phyloP scores from a whole-genome alignment of 805 yeast genomes.

The Torulaspora delbrueckii region DNA sequence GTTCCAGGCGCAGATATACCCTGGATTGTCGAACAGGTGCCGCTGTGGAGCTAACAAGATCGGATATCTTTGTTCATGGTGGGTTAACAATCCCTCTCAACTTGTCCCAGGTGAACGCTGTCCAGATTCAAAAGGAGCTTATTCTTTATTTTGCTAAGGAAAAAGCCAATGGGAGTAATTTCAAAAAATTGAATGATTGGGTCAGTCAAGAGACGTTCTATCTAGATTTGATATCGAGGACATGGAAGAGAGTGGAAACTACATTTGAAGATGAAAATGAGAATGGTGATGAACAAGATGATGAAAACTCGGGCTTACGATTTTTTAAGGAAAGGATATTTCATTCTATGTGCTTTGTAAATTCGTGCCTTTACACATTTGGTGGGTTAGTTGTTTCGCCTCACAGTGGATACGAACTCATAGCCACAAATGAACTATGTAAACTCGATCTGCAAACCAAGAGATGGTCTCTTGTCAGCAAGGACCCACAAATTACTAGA shows the following conservation, averaged over 20 bases:
- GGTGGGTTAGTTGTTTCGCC: conserved; percentile 57
- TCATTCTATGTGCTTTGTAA: conserved; percentile 52
- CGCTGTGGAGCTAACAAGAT: conserved; percentile 51
- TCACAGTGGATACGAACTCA: conserved; percentile 35
- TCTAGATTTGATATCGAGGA: conserved; percentile 52
- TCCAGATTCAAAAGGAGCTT: conserved; percentile 40
- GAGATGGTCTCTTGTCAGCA: conserved; percentile 51
- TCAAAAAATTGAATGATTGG: conserved; percentile 36
- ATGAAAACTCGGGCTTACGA: not conserved
- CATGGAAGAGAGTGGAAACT: conserved; percentile 46
- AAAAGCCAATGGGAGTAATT: conserved; percentile 20
- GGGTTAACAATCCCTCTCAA: conserved; percentile 59
- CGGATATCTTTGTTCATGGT: conserved; percentile 61
- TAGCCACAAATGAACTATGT: conserved; percentile 65
- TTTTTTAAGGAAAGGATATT: conserved; percentile 42
- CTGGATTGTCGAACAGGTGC: conserved; percentile 67
- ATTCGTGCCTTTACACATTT: conserved; percentile 49
- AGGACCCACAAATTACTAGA: conserved; percentile 34
- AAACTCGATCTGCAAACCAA: conserved; percentile 49
- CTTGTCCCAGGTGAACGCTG: conserved; percentile 39
- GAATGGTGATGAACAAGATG: not conserved
- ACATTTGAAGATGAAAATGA: conserved; percentile 4
- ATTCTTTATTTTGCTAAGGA: conserved; percentile 30
- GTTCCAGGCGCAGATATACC: conserved; percentile 46
- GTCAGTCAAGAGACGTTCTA: conserved; percentile 62